Evolutionary conservation across 371 early-diverging fungal genomes (phyloP).

Genomic region (Rhizopus microsporus): DNA sequence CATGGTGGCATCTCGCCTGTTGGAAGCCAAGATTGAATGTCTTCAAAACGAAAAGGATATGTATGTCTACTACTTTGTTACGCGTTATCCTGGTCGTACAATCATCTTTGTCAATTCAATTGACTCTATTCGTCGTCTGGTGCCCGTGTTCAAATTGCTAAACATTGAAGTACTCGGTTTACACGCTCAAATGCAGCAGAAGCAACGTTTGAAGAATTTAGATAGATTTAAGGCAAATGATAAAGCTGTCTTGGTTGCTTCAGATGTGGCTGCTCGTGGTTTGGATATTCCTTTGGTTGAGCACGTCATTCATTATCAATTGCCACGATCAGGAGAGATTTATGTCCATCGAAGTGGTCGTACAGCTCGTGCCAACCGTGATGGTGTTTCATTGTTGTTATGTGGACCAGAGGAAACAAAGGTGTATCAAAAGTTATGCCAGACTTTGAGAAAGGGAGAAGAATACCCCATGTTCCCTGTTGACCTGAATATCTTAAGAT

Average conservation of each 20-base stretch:
- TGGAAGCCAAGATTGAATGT: slow-evolving; percentile 87
- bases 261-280: slow-evolving; percentile 95
- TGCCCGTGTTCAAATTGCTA: slow-evolving; percentile 79
- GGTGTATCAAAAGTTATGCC: slow-evolving; percentile 77
- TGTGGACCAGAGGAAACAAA: slow-evolving; percentile 84
- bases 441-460: slow-evolving; percentile 69
- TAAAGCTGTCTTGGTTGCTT: slow-evolving; percentile 78
- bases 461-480: slow-evolving; percentile 71
- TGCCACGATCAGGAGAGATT: slow-evolving; percentile 95
- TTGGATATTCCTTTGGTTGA: slow-evolving; percentile 96
- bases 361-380: slow-evolving; percentile 84
- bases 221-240: slow-evolving; percentile 79
- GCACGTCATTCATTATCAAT: slow-evolving; percentile 97
- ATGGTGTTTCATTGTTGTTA: slow-evolving; percentile 83
- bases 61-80: slow-evolving; percentile 84
- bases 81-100: slow-evolving; percentile 86
- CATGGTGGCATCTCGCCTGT: slow-evolving; percentile 65
- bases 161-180: slow-evolving; percentile 70
- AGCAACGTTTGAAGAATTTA: slow-evolving; percentile 89
- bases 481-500: slow-evolving; percentile 58
- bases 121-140: slow-evolving; percentile 84
- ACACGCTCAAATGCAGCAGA: slow-evolving; percentile 95
- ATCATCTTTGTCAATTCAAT: slow-evolving; percentile 95
- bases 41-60: slow-evolving; percentile 84
- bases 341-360: slow-evolving; percentile 95